phyloP scores from a whole-genome alignment of 495 filamentous ascomycete genomes.

The Penicillium malachiteum region DNA sequence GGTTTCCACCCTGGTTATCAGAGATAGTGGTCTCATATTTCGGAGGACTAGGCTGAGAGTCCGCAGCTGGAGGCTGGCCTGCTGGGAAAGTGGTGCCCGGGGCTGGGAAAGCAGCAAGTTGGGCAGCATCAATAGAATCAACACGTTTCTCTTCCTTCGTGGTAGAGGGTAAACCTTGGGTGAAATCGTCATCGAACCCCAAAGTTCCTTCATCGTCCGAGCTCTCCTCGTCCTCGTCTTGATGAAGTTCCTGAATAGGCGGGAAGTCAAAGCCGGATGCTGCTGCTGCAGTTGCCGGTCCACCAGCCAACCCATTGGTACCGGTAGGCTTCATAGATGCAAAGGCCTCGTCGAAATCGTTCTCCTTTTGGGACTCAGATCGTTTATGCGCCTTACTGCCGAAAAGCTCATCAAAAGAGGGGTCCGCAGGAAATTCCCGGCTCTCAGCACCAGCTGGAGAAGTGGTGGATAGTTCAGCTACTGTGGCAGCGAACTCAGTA shows the following conservation, averaged over 20 bases:
- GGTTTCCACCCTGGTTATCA: slow-evolving; percentile 27
- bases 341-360: slow-evolving; percentile 51
- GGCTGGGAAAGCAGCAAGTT: slow-evolving; percentile 42
- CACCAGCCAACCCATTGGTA: slow-evolving; percentile 27
- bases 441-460: slow-evolving; percentile 21
- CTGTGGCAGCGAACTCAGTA: slow-evolving; percentile 24
- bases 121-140: slow-evolving; percentile 39
- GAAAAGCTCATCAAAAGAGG: slow-evolving; percentile 55
- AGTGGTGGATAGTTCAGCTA: slow-evolving; percentile 18
- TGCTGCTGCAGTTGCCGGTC: slow-evolving; percentile 22
- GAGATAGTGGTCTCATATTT: slow-evolving; percentile 53
- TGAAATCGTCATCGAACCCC: slow-evolving; percentile 92
- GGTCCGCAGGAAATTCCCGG: slow-evolving; percentile 30
- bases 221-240: slow-evolving; percentile 76
- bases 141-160: slow-evolving; percentile 21
- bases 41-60: slow-evolving; percentile 65
- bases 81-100: slow-evolving; percentile 29
- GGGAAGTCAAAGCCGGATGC: slow-evolving; percentile 70
- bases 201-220: slow-evolving; percentile 63
- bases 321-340: slow-evolving; percentile 38
- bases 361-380: slow-evolving; percentile 57
- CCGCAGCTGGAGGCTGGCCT: slow-evolving; percentile 45
- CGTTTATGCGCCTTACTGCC: slow-evolving; percentile 53
- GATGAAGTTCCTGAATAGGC: slow-evolving; percentile 80
- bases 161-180: slow-evolving; percentile 59